phyloP scores from a whole-genome alignment of 805 yeast species.

The Metschnikowia shivogae region DNA sequence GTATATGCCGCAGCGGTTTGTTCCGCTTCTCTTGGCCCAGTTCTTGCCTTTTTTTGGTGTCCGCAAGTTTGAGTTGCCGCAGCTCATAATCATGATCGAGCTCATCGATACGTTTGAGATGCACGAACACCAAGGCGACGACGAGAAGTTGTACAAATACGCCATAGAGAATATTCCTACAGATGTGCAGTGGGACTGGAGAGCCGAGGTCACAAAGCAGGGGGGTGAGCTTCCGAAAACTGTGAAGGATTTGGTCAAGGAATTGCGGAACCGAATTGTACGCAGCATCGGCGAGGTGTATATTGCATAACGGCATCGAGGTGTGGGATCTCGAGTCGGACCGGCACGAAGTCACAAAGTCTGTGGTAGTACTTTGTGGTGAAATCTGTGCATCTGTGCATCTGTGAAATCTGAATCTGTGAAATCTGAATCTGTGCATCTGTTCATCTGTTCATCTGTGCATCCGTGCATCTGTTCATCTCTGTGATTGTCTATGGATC shows the following conservation, averaged over 20 bases:
- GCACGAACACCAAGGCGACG: conserved; percentile 26
- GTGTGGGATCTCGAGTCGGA: no score
- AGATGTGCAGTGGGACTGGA: conserved; percentile 34
- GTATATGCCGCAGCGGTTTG: conserved; percentile 45
- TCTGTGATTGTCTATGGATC: no score
- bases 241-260: conserved; percentile 23
- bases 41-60: conserved; percentile 37
- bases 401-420: no score
- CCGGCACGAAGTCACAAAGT: no score
- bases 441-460: no score
- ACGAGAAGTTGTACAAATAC: conserved; percentile 29
- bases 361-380: no score
- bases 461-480: no score
- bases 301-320: conserved; percentile 14
- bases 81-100: conserved; percentile 25
- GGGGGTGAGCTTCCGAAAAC: conserved; percentile 22
- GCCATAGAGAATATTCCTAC: conserved; percentile 22
- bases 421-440: no score
- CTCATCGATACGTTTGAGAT: conserved; percentile 35
- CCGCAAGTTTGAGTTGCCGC: conserved; percentile 20
- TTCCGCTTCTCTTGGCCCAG: conserved; percentile 48
- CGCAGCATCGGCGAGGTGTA: conserved; percentile 34
- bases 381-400: no score
- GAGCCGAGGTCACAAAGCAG: conserved; percentile 20
- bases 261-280: conserved; percentile 30